Conservation (phyloP, 805 yeast species). For the Maudiozyma barnettii region DNA sequence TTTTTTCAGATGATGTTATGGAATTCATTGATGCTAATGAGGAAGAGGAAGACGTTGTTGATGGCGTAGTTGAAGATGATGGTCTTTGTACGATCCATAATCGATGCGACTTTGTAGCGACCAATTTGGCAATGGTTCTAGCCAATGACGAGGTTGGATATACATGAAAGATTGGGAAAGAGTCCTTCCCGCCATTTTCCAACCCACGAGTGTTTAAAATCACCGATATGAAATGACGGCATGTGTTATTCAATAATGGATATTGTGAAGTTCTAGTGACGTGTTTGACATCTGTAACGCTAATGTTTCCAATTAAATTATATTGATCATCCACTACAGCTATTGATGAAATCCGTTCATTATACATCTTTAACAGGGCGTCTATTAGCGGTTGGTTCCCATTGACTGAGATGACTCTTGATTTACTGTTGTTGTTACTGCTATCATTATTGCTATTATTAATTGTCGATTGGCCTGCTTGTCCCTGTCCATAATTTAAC, state of each 20-base stretch:
- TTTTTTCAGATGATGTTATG: background rate
- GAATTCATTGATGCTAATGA: background rate
- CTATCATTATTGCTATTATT: no score
- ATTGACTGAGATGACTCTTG: slow-evolving; percentile 58
- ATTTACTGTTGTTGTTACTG: slow-evolving; percentile 25
- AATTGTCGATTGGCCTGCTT: no score
- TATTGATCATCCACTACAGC: slow-evolving; percentile 80
- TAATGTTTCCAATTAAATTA: slow-evolving; percentile 78
- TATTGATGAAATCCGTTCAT: slow-evolving; percentile 70
- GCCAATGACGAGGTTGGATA: slow-evolving; percentile 68
- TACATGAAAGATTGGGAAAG: slow-evolving; percentile 92
- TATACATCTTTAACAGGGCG: slow-evolving; percentile 77
- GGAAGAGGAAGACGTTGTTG: background rate
- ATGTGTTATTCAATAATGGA: slow-evolving; percentile 65
- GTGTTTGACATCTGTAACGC: slow-evolving; percentile 85
- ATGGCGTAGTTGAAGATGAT: background rate
- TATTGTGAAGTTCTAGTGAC: slow-evolving; percentile 80
- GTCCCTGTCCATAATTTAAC: slow-evolving; percentile 15
- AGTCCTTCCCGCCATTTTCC: slow-evolving; percentile 77
- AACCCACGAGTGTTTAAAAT: slow-evolving; percentile 80
- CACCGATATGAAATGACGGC: slow-evolving; percentile 80
- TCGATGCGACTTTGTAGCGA: slow-evolving; percentile 92
- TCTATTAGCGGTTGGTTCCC: slow-evolving; percentile 83
- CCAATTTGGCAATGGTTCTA: slow-evolving; percentile 84
- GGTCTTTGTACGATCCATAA: slow-evolving; percentile 65